Evolutionary conservation across 345 rosid species (phyloP), one percentile per base, ranked within the genome.

Genomic region (Acer saccharum): DNA sequence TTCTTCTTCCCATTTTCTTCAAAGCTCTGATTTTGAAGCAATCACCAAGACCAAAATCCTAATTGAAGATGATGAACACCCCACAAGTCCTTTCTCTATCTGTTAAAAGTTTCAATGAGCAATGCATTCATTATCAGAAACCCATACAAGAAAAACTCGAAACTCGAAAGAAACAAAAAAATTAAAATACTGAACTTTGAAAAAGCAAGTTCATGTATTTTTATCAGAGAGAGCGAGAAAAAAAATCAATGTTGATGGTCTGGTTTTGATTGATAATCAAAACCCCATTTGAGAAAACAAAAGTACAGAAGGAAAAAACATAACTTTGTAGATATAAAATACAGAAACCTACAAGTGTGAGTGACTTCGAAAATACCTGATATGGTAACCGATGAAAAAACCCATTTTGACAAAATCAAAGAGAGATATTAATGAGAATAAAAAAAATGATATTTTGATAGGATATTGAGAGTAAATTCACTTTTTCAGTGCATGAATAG

Each of bases 1-100:
- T 78, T 57, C 61, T 78, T 1, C 68, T 68, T n/a, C 78, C 77
- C 85, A 81, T 83, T 69, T 75, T 71, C 68, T 62, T 39, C 79
- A 62, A 75, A 68, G 16, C 46, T 60, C 10, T 43, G 46, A 43
- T 43, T 43, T 43, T 43, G 7, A 43, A 43, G 46, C 46, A 43
- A 6, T 43, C 46, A 7, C 46, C 46, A 43, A 43, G 9, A 43
- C 46, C 46, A 43, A 43, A 43, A 43, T 43, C 35, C 50, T 46
- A 8, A 10, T 46, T 46, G 50, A 46, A 46, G 50, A 46, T 46
- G 50, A 10, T 7, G 46, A 43, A 32, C 35, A 32, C 10, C 50
- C 12, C 50, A 8, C 50, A 46, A 46, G 12, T 46, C 50, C 50
- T 27, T 20, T 64, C 29, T 65, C 68, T 10, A 41, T 65, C 44